Evolutionary conservation across 2,329 filamentous ascomycete species (phyloP).

Genomic region (Cladosporium phlei): DNA sequence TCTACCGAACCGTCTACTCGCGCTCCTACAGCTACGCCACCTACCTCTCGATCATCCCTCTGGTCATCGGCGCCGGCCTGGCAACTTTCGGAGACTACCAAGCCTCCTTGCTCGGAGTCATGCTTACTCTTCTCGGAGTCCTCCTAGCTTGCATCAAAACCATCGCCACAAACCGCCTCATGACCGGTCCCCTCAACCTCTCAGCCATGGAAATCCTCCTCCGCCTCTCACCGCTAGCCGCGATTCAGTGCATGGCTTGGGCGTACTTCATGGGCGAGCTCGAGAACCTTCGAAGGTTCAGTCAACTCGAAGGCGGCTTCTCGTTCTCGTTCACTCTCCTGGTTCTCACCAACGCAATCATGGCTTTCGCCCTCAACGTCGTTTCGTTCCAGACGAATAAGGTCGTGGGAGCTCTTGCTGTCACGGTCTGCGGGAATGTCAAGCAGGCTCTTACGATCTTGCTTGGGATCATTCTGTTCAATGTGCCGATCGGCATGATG

Average conservation of each 20-base stretch:
- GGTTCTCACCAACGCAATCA: slow-evolving; percentile 24
- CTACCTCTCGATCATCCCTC: slow-evolving; percentile 57
- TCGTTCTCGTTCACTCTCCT: slow-evolving; percentile 13
- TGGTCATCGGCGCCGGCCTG: slow-evolving; percentile 56
- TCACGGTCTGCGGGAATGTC: slow-evolving; percentile 26
- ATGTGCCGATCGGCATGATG: slow-evolving; percentile 26
- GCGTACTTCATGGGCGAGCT: slow-evolving; percentile 49
- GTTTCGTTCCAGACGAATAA: slow-evolving; percentile 31
- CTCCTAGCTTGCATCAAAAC: slow-evolving; percentile 48
- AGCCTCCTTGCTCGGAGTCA: slow-evolving; percentile 51
- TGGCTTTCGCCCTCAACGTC: slow-evolving; percentile 28
- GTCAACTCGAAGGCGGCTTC: slow-evolving; percentile 16
- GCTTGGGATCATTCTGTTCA: slow-evolving; percentile 27
- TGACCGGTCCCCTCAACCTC: slow-evolving; percentile 57
- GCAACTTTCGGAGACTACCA: slow-evolving; percentile 61
- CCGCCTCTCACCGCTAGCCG: slow-evolving; percentile 58
- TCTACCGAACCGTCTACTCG: slow-evolving; percentile 54
- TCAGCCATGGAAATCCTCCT: slow-evolving; percentile 58
- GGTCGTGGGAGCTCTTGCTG: slow-evolving; percentile 26
- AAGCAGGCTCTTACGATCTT: slow-evolving; percentile 30
- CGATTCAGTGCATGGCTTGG: slow-evolving; percentile 50
- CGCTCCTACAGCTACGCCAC: slow-evolving; percentile 53
- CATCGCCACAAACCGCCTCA: slow-evolving; percentile 59
- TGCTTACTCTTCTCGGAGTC: slow-evolving; percentile 36
- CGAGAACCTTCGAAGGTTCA: slow-evolving; percentile 12